phyloP scores from a whole-genome alignment of 2,329 filamentous ascomycete genomes.

The Fusarium sp. region DNA sequence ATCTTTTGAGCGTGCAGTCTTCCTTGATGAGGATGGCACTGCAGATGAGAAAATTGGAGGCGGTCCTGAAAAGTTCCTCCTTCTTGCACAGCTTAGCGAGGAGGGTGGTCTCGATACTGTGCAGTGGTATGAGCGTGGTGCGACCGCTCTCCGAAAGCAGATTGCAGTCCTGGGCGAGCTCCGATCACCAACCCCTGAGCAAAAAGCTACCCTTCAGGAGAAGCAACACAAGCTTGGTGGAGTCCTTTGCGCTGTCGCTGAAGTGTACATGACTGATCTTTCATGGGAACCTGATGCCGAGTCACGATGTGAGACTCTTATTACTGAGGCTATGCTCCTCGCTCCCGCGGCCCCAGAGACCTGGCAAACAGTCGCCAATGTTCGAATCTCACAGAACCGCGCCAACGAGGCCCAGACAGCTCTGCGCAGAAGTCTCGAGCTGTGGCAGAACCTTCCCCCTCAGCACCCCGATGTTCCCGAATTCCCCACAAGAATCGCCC shows the following conservation, averaged over 20 bases:
- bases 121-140: constrained; percentile 76
- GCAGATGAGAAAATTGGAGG: constrained; percentile 78
- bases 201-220: constrained; percentile 64
- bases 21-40: constrained; percentile 79
- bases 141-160: constrained; percentile 75
- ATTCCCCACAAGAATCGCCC: constrained; percentile 85
- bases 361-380: constrained; percentile 94
- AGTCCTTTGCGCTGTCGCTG: constrained; percentile 91
- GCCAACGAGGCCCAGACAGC: constrained; percentile 83
- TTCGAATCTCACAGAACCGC: constrained; percentile 88
- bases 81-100: constrained; percentile 89
- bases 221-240: constrained; percentile 86
- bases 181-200: constrained; percentile 51
- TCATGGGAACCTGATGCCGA: constrained; percentile 95
- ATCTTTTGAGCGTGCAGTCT: constrained; percentile 78
- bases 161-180: constrained; percentile 71
- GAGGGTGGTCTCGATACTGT: constrained; percentile 75
- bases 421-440: constrained; percentile 78
- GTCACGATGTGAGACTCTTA: constrained; percentile 83
- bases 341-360: constrained; percentile 85
- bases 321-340: constrained; percentile 90
- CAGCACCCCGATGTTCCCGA: constrained; percentile 80
- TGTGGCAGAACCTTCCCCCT: constrained; percentile 85
- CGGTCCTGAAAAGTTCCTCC: constrained; percentile 93
- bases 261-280: constrained; percentile 99